A percentile compares a stretch with the other conserved stretches of the same genome.
Evolutionary conservation across 345 rosid species (phyloP).

Genomic region (Reutealis trisperma): DNA sequence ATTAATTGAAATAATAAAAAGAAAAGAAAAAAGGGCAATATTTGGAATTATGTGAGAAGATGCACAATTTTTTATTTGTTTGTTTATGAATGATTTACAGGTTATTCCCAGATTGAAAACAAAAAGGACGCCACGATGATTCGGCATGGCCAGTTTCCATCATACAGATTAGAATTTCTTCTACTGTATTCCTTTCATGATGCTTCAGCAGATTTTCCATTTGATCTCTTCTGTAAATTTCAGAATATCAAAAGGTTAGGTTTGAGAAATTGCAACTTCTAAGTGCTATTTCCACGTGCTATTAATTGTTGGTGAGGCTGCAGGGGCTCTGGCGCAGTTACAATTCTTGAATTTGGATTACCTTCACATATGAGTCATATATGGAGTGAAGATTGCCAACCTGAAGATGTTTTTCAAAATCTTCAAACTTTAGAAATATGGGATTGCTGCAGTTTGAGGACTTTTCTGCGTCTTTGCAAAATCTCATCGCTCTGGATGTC

Average conservation of each 20-base stretch:
- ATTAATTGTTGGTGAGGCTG: neutral
- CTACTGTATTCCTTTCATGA: neutral
- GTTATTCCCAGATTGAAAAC: constrained; percentile 19
- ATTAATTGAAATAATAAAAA: too few species aligned
- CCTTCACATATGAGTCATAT: neutral
- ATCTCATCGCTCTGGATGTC: constrained; percentile 13
- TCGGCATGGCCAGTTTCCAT: neutral
- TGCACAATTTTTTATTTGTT: too few species aligned
- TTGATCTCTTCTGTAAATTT: neutral
- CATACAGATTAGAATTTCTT: neutral
- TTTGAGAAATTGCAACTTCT: neutral
- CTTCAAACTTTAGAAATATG: neutral
- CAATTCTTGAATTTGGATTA: rapidly evolving
- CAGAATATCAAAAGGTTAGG: constrained; percentile 11
- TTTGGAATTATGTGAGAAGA: too few species aligned
- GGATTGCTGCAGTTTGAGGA: neutral
- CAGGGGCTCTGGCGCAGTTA: neutral
- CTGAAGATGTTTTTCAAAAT: neutral
- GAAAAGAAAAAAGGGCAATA: too few species aligned
- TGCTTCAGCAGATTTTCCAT: constrained; percentile 4
- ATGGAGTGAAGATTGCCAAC: constrained; percentile 4
- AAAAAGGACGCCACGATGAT: neutral
- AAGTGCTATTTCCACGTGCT: constrained; percentile 8
- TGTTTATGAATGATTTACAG: constrained; percentile 8
- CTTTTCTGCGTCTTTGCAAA: constrained; percentile 15